Conservation (phyloP, 169 alveolate species). For the Plasmodium gonderi region DNA sequence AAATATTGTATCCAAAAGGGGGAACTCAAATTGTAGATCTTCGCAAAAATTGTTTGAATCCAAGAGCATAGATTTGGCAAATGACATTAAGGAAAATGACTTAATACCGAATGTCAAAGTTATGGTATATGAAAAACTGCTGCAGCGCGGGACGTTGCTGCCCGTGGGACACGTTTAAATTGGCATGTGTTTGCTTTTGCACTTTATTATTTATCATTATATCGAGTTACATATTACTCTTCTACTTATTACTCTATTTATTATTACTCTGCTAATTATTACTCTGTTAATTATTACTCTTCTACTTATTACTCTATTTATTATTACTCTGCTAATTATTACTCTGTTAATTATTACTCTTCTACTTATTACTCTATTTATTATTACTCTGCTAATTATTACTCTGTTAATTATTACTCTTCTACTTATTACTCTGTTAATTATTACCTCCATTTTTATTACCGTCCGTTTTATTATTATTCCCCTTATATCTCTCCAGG, state of each 20-base stretch:
- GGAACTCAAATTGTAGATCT: constrained; percentile 8
- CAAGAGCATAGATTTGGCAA: constrained; percentile 61
- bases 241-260: too few relatives aligned
- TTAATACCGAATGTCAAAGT: constrained; percentile 70
- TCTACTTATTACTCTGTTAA: background rate
- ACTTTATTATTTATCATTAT: too few relatives aligned
- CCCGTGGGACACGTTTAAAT: background rate
- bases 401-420: too few relatives aligned
- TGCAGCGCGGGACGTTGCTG: background rate
- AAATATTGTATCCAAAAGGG: constrained; percentile 34
- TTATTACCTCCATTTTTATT: too few relatives aligned
- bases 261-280: too few relatives aligned
- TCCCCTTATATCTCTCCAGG: background rate
- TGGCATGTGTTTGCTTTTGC: too few relatives aligned
- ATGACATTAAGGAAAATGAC: constrained; percentile 71
- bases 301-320: background rate
- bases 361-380: too few relatives aligned
- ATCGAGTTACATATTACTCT: too few relatives aligned
- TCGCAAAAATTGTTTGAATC: constrained; percentile 50
- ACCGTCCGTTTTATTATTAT: background rate
- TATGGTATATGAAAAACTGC: constrained; percentile 26
- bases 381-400: too few relatives aligned
- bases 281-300: too few relatives aligned
- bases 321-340: background rate
- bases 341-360: background rate